phyloP scores from a whole-genome alignment of 2,329 filamentous ascomycete genomes.

The Aquanectria penicillioides region DNA sequence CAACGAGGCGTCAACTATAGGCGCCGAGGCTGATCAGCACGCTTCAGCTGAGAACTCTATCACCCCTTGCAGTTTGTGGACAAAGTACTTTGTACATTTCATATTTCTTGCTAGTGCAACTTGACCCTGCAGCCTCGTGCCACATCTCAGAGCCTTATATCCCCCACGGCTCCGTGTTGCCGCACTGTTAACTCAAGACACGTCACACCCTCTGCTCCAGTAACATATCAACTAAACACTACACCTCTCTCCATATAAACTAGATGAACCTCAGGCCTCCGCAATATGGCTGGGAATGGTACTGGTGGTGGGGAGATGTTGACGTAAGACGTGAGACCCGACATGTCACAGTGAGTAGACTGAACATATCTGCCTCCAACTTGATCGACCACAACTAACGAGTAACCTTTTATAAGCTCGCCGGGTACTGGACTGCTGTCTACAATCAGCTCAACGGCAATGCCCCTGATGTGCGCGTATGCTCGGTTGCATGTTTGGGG shows the following conservation, averaged over 20 bases:
- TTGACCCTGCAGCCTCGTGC: not conserved
- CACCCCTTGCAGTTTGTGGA: too few relatives aligned
- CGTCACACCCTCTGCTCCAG: not conserved
- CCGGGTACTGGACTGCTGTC: not conserved
- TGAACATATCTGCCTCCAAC: not conserved
- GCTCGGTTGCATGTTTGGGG: slow-evolving; percentile 39
- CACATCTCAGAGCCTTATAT: too few relatives aligned
- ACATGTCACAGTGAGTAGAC: not conserved
- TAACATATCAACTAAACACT: not conserved
- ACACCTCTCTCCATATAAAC: too few relatives aligned
- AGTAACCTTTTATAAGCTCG: not conserved
- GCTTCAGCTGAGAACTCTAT: too few relatives aligned
- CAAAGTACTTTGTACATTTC: too few relatives aligned
- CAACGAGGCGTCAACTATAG: not conserved
- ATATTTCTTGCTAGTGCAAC: too few relatives aligned
- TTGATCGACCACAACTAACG: not conserved
- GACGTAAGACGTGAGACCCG: slow-evolving; percentile 3
- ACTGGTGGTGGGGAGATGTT: slow-evolving; percentile 12
- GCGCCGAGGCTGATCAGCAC: not conserved
- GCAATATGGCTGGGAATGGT: slow-evolving; percentile 5
- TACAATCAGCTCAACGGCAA: slow-evolving; percentile 23
- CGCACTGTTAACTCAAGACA: too few relatives aligned
- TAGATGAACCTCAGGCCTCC: not conserved
- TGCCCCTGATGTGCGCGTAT: slow-evolving; percentile 41
- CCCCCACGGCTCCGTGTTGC: too few relatives aligned